Evolutionary conservation across 352 stramenopile genomes (phyloP).

Genomic region (Phytophthora multivora): DNA sequence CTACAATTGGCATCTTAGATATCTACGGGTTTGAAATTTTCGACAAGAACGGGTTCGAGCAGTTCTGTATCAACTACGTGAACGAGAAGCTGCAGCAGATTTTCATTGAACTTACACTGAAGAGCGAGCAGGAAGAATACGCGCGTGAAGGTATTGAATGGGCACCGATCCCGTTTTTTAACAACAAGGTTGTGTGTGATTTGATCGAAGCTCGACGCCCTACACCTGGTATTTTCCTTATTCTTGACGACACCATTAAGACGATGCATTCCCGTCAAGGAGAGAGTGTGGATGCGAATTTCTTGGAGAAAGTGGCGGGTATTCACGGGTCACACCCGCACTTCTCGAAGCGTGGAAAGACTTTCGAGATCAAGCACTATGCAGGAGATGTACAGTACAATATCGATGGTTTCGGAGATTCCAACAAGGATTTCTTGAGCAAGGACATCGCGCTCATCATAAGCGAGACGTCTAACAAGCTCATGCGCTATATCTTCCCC

Average conservation of each 20-base stretch:
- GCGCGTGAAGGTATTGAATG: slow-evolving; percentile 93
- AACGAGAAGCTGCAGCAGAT: slow-evolving; percentile 95
- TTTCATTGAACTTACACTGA: slow-evolving; percentile 92
- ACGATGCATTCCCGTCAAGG: slow-evolving; percentile 88
- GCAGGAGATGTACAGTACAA: slow-evolving; percentile 88
- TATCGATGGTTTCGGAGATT: slow-evolving; percentile 80
- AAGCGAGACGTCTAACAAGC: slow-evolving; percentile 83
- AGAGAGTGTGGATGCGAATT: slow-evolving; percentile 78
- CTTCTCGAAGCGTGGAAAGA: slow-evolving; percentile 86
- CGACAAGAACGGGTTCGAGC: slow-evolving; percentile 94
- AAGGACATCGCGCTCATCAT: slow-evolving; percentile 87
- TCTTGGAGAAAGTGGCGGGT: slow-evolving; percentile 78
- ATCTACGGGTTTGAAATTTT: slow-evolving; percentile 98
- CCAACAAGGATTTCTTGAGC: slow-evolving; percentile 83
- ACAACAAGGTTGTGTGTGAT: slow-evolving; percentile 92
- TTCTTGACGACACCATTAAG: slow-evolving; percentile 86
- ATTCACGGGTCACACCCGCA: slow-evolving; percentile 72
- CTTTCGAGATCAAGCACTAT: slow-evolving; percentile 88
- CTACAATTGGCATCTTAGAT: slow-evolving; percentile 93
- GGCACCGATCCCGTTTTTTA: slow-evolving; percentile 92
- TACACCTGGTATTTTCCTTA: slow-evolving; percentile 80
- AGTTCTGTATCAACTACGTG: slow-evolving; percentile 96
- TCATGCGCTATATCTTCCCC: slow-evolving; percentile 86
- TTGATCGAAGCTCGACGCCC: slow-evolving; percentile 81
- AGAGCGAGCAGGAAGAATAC: slow-evolving; percentile 95